Percentiles rank a stretch among this genome's conserved stretches.
Evolutionary conservation across 306 rosid species (phyloP).

Genomic region (Rubus idaeus): DNA sequence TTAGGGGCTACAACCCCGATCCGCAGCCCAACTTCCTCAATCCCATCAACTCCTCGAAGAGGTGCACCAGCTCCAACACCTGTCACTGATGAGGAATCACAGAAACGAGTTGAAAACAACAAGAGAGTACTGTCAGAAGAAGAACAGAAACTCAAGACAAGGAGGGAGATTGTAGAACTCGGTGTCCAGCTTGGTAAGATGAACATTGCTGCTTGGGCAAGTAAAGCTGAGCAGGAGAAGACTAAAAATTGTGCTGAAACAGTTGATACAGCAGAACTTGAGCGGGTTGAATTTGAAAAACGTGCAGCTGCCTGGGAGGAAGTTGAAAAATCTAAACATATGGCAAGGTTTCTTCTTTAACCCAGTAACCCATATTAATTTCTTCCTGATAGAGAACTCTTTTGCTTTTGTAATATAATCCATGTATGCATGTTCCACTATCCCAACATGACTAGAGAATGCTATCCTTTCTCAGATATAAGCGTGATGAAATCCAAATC

Average conservation of each 20-base stretch:
- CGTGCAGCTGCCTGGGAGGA: slow-evolving; percentile 92
- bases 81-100: slow-evolving; percentile 35
- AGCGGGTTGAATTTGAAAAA: slow-evolving; percentile 63
- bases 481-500: slow-evolving; percentile 89
- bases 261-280: slow-evolving; percentile 35
- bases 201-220: slow-evolving; percentile 96
- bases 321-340: slow-evolving; percentile 79
- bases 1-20: slow-evolving; percentile 75
- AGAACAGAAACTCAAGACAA: slow-evolving; percentile 78
- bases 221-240: slow-evolving; percentile 66
- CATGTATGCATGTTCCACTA: background rate
- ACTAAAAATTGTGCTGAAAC: slow-evolving; percentile 33
- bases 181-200: slow-evolving; percentile 92
- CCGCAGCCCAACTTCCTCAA: slow-evolving; percentile 78
- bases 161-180: slow-evolving; percentile 89
- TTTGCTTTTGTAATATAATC: background rate
- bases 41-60: slow-evolving; percentile 85
- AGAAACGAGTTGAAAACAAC: slow-evolving; percentile 27
- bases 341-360: slow-evolving; percentile 64
- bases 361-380: slow-evolving; percentile 9
- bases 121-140: slow-evolving; percentile 67
- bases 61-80: slow-evolving; percentile 75
- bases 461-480: slow-evolving; percentile 50
- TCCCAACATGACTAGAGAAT: slow-evolving; percentile 18
- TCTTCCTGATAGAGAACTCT: background rate